phyloP scores from a whole-genome alignment of 352 stramenopile genomes.

The Phytophthora citricola region DNA sequence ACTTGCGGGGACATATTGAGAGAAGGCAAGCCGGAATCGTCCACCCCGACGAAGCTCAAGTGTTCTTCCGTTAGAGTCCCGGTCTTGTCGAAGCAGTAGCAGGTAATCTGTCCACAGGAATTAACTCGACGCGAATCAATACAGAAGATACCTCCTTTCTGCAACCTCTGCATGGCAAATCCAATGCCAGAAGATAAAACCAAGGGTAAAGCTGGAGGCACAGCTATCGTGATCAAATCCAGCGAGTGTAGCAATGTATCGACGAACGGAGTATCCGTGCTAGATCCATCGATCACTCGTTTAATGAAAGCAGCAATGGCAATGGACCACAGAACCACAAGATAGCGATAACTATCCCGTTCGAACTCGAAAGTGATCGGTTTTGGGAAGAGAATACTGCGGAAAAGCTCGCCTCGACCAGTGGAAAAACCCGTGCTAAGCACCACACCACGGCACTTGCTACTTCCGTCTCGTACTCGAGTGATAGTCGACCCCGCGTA shows the following conservation, averaged over 20 bases:
- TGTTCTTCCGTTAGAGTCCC: constrained; percentile 61
- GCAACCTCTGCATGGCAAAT: constrained; percentile 48
- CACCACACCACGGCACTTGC: constrained; percentile 40
- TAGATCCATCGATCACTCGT: constrained; percentile 31
- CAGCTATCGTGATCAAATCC: constrained; percentile 60
- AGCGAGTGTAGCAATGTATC: constrained; percentile 42
- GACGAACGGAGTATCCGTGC: constrained; percentile 20
- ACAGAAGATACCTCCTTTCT: constrained; percentile 42
- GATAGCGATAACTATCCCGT: constrained; percentile 55
- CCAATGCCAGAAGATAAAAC: constrained; percentile 56
- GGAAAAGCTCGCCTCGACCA: constrained; percentile 51
- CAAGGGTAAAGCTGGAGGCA: constrained; percentile 55
- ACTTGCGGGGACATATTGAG: constrained; percentile 21
- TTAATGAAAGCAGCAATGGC: constrained; percentile 44
- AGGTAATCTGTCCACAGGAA: constrained; percentile 57
- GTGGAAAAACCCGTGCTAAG: constrained; percentile 56
- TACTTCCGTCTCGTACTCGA: constrained; percentile 30
- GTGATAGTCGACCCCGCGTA: constrained; percentile 43
- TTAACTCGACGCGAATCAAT: constrained; percentile 59
- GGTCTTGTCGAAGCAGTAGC: constrained; percentile 78
- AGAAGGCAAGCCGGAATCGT: constrained; percentile 7
- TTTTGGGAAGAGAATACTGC: constrained; percentile 49
- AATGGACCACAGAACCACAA: constrained; percentile 39
- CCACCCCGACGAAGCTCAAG: constrained; percentile 51
- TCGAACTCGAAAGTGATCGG: constrained; percentile 47